Evolutionary conservation across 2,329 filamentous ascomycete species (phyloP).

Genomic region (Botrytis porri): DNA sequence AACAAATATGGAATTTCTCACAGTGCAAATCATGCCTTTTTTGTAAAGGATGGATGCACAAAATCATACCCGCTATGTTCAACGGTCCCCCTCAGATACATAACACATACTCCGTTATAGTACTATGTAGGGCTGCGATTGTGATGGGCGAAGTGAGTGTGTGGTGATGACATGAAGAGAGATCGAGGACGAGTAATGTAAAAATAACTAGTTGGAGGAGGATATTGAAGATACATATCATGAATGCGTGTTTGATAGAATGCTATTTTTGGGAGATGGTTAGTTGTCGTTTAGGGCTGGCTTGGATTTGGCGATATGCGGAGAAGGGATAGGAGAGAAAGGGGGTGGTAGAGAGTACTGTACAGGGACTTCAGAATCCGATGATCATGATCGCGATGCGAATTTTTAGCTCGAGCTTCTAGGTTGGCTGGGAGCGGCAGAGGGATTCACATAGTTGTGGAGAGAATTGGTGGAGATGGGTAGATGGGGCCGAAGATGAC

Average conservation of each 20-base stretch:
- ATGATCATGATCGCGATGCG: neutral
- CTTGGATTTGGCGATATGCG: neutral
- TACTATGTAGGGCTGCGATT: slow-evolving; percentile 54
- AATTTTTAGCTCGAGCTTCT: neutral
- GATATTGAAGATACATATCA: neutral
- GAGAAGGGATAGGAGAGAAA: neutral
- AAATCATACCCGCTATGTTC: neutral
- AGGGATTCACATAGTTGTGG: neutral
- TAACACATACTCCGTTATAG: slow-evolving; percentile 52
- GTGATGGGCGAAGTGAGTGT: slow-evolving; percentile 54
- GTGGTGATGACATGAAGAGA: slow-evolving; percentile 41
- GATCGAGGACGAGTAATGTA: neutral
- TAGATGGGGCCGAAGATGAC: neutral
- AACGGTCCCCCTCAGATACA: neutral
- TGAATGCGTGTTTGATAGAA: neutral
- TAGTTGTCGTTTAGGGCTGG: neutral
- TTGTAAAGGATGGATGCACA: neutral
- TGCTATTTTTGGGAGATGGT: neutral
- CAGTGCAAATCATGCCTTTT: neutral
- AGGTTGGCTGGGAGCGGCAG: neutral
- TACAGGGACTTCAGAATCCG: neutral
- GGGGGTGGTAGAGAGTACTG: too few species aligned
- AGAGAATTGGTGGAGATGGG: neutral
- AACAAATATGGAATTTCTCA: neutral
- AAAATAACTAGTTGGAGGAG: neutral